phyloP scores from a whole-genome alignment of 768 basidiomycete genomes.

The Exidia glandulosa region DNA sequence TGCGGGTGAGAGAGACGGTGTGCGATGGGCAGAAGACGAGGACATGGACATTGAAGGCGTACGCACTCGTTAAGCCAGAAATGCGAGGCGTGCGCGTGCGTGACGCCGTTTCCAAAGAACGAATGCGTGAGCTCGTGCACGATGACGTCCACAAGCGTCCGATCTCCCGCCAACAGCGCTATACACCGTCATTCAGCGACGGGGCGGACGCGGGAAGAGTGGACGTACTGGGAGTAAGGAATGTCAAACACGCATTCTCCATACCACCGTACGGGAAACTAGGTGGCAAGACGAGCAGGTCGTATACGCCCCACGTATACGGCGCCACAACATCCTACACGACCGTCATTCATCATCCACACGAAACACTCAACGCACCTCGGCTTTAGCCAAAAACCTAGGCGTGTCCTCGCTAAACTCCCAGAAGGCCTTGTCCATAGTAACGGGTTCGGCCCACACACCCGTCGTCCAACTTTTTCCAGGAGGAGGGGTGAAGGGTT shows the following conservation, averaged over 20 bases:
- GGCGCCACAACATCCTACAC: slow-evolving; percentile 50
- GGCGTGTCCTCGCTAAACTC: slow-evolving; percentile 86
- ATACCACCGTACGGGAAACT: slow-evolving; percentile 91
- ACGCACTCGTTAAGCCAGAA: slow-evolving; percentile 90
- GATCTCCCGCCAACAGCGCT: slow-evolving; percentile 81
- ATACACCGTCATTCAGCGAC: no score
- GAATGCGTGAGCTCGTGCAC: slow-evolving; percentile 82
- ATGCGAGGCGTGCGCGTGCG: slow-evolving; percentile 68
- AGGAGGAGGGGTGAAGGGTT: slow-evolving; percentile 10
- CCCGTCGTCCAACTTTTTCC: slow-evolving; percentile 71
- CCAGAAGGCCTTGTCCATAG: slow-evolving; percentile 66
- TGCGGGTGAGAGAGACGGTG: no score
- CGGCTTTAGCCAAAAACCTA: no score
- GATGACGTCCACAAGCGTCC: slow-evolving; percentile 76
- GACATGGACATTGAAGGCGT: no score
- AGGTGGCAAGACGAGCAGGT: slow-evolving; percentile 78
- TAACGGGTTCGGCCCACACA: slow-evolving; percentile 84
- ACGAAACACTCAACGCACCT: no score
- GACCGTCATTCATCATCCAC: no score
- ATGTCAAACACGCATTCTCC: slow-evolving; percentile 86
- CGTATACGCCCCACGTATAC: slow-evolving; percentile 82
- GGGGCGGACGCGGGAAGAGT: no score
- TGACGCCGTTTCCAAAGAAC: slow-evolving; percentile 89
- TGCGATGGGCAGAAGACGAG: no score
- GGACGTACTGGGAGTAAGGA: slow-evolving; percentile 86